These are phyloP conservation scores for Penicillium daleae DNA, from an alignment of 495 filamentous ascomycete genomes.

Conservation along the genomic window DNA sequence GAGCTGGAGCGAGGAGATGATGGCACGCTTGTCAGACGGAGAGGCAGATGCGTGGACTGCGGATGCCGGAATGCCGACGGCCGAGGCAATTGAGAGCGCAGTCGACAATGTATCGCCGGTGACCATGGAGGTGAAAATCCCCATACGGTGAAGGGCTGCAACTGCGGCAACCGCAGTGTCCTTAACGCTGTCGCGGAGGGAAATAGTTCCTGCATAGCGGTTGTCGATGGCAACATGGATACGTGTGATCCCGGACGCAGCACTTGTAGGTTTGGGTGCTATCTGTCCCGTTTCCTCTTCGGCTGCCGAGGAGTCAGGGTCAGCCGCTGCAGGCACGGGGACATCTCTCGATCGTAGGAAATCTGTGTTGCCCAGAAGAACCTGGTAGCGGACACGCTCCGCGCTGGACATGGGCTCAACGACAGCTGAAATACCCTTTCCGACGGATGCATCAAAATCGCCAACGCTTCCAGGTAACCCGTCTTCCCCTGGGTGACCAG, in stretches of 20 bases:
- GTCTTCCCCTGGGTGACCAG: constrained; percentile 72
- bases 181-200: constrained; percentile 89
- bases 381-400: constrained; percentile 70
- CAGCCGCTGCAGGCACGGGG: constrained; percentile 64
- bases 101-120: constrained; percentile 89
- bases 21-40: constrained; percentile 84
- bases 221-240: constrained; percentile 90
- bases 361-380: constrained; percentile 79
- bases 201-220: constrained; percentile 76
- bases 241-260: constrained; percentile 71
- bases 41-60: constrained; percentile 82
- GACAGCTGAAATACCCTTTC: constrained; percentile 79
- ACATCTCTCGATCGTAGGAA: constrained; percentile 74
- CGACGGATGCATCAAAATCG: constrained; percentile 82
- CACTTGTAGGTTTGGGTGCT: constrained; percentile 30
- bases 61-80: constrained; percentile 76
- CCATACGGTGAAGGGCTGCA: constrained; percentile 79
- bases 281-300: constrained; percentile 28
- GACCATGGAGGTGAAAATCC: constrained; percentile 85
- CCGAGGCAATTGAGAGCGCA: constrained; percentile 77
- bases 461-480: constrained; percentile 79
- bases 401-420: constrained; percentile 74
- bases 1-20: constrained; percentile 76
- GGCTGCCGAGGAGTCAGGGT: constrained; percentile 39
- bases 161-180: constrained; percentile 81